phyloP scores from a whole-genome alignment of 2,329 filamentous ascomycete species.

The Fusarium sp. region DNA sequence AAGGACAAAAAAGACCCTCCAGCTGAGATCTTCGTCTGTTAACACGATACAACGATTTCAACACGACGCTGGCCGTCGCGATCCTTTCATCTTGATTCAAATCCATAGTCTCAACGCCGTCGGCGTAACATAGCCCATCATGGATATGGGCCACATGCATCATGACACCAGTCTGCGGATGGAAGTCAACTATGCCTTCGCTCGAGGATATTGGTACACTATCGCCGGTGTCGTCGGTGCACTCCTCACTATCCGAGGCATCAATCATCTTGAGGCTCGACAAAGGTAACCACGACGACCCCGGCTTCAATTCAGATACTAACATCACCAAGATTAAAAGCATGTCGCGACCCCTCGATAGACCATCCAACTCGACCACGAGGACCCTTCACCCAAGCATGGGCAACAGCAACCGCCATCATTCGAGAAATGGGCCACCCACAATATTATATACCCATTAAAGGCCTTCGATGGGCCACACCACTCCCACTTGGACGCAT shows the following conservation, averaged over 20 bases:
- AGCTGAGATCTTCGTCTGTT: background rate
- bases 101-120: background rate
- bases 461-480: slow-evolving; percentile 65
- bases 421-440: slow-evolving; percentile 68
- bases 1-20: background rate
- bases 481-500: slow-evolving; percentile 69
- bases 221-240: slow-evolving; percentile 62
- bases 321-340: slow-evolving; percentile 57
- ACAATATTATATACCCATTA: slow-evolving; percentile 62
- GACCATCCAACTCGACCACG: slow-evolving; percentile 65
- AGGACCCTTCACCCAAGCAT: slow-evolving; percentile 60
- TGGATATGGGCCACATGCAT: slow-evolving; percentile 51
- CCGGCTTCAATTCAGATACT: rapidly evolving
- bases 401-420: slow-evolving; percentile 70
- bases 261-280: slow-evolving; percentile 58
- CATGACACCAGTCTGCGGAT: slow-evolving; percentile 52
- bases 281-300: slow-evolving; percentile 52
- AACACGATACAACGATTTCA: background rate
- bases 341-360: slow-evolving; percentile 57
- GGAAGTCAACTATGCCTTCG: slow-evolving; percentile 62
- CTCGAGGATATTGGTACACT: slow-evolving; percentile 70
- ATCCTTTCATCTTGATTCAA: background rate
- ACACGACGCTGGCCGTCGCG: slow-evolving; percentile 22
- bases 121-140: slow-evolving; percentile 37
- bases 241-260: slow-evolving; percentile 54